These are phyloP conservation scores for Amanita exitialis DNA, from an alignment of 768 basidiomycete species.

Conservation along the genomic window DNA sequence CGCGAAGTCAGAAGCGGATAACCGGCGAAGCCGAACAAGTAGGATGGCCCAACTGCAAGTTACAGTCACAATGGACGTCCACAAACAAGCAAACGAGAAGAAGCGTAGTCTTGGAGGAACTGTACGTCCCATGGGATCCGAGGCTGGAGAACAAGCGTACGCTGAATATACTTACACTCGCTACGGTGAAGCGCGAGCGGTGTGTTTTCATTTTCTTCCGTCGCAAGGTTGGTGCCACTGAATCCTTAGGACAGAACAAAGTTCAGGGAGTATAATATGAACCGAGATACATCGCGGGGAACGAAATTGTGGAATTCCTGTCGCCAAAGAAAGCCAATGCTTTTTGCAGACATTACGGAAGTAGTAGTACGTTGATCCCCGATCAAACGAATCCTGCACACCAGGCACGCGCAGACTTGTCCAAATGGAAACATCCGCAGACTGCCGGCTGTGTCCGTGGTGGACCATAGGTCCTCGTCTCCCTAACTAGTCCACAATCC, in stretches of 20 bases:
- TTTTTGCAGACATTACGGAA: conserved; percentile 25
- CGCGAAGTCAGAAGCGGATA: not conserved
- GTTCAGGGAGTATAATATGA: conserved; percentile 21
- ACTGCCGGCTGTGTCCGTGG: conserved; percentile 17
- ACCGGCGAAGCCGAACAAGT: not conserved
- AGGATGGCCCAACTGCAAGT: not conserved
- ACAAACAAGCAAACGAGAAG: not conserved
- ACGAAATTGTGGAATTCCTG: conserved; percentile 12
- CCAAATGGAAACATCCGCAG: conserved; percentile 23
- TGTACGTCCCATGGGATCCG: conserved; percentile 13
- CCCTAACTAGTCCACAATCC: not conserved
- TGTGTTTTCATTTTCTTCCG: conserved; percentile 6
- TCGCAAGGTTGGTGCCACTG: conserved; percentile 21
- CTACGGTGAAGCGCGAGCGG: conserved; percentile 11
- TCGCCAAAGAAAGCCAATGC: conserved; percentile 10
- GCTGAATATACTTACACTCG: conserved; percentile 10
- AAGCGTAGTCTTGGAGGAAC: conserved; percentile 4
- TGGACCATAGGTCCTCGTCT: not conserved
- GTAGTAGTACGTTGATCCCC: conserved; percentile 41
- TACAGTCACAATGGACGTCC: not conserved
- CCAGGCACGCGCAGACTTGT: conserved; percentile 22
- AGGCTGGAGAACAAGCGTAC: conserved; percentile 11
- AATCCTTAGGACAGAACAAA: conserved; percentile 19
- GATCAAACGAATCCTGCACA: conserved; percentile 39
- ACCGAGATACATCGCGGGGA: conserved; percentile 18